Conservation (phyloP, 306 rosid species). For the Notholithocarpus densiflorus region DNA sequence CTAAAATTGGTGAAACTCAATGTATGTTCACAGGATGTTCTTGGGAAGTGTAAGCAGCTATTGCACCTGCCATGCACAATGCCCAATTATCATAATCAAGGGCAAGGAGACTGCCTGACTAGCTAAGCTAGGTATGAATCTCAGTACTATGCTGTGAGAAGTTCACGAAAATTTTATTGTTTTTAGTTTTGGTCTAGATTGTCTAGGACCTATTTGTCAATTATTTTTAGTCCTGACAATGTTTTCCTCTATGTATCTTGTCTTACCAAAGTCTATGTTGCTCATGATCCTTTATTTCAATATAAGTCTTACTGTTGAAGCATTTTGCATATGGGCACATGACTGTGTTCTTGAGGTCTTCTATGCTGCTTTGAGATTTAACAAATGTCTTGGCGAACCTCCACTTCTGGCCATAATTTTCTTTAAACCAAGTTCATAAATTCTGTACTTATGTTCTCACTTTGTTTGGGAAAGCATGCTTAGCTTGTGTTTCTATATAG, state of each 20-base stretch:
- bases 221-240: background rate
- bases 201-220: background rate
- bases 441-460: background rate
- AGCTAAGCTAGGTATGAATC: conserved; percentile 36
- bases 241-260: background rate
- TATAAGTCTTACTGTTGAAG: background rate
- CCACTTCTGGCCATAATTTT: background rate
- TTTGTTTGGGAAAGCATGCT: background rate
- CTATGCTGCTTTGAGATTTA: background rate
- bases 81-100: conserved; percentile 76
- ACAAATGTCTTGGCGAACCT: background rate
- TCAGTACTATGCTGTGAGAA: conserved; percentile 19
- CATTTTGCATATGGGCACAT: background rate
- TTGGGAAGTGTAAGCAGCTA: conserved; percentile 92
- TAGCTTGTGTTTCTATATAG: background rate
- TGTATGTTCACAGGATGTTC: conserved; percentile 65
- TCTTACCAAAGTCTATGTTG: background rate
- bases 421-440: background rate
- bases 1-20: background rate
- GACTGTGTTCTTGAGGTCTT: background rate
- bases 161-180: conserved; percentile 6
- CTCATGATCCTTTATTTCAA: background rate
- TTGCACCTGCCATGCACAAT: conserved; percentile 64
- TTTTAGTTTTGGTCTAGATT: background rate
- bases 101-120: conserved; percentile 33